A percentile compares a stretch with the other conserved stretches of the same genome.
Conservation (phyloP, 306 rosid genomes). For the Vigna trinervia region DNA sequence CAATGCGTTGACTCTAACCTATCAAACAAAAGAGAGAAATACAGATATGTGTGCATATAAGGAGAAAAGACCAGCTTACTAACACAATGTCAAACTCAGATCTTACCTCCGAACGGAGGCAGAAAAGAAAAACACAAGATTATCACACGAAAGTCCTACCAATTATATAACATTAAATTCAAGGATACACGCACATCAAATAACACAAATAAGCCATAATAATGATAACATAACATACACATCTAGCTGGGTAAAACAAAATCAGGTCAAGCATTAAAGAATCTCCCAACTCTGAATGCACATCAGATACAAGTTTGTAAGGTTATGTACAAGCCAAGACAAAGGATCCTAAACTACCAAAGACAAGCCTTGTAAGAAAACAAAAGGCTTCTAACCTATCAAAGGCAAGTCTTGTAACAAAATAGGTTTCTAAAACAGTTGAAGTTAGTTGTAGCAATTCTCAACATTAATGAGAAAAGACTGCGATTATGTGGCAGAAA, state of each 20-base stretch:
- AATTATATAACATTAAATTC: not conserved
- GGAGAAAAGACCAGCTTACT: slow-evolving; percentile 14
- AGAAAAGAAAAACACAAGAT: slow-evolving; percentile 10
- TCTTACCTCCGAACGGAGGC: not conserved
- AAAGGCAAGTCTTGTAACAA: not conserved
- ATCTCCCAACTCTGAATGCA: not conserved
- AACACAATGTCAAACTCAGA: slow-evolving; percentile 10
- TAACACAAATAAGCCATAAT: not conserved
- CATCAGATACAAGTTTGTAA: not conserved
- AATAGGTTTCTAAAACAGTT: slow-evolving; percentile 8
- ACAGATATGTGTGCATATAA: slow-evolving; percentile 16
- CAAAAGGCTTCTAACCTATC: not conserved
- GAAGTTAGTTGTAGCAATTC: not conserved
- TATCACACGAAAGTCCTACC: slow-evolving; percentile 7
- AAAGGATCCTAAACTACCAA: not conserved
- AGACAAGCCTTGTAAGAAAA: not conserved
- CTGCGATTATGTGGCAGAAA: not conserved
- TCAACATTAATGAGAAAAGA: not conserved
- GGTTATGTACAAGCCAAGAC: slow-evolving; percentile 11
- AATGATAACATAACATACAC: not conserved
- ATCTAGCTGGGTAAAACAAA: not conserved
- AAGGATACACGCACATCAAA: not conserved
- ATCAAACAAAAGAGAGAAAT: slow-evolving; percentile 44
- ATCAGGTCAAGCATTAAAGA: not conserved
- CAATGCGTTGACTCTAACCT: slow-evolving; percentile 99